Evolutionary conservation across 78 protist genomes (phyloP).

Genomic region (Blattamonas nauphoetae): DNA sequence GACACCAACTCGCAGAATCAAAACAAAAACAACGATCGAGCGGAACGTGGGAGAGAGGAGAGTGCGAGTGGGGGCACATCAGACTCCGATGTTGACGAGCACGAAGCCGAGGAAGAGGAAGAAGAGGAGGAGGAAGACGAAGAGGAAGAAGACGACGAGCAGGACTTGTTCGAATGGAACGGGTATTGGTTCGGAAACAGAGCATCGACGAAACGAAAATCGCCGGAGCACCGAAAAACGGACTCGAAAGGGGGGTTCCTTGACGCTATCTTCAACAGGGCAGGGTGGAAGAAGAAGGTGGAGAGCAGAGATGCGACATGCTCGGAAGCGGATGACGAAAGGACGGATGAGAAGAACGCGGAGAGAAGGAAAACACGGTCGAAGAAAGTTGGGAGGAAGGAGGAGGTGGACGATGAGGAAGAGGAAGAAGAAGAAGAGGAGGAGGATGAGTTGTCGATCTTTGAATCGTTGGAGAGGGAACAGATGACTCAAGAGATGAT

Average conservation of each 20-base stretch:
- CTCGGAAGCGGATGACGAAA: not conserved
- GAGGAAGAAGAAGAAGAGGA: not conserved
- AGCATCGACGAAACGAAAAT: not conserved
- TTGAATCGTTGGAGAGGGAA: not conserved
- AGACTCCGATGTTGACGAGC: not conserved
- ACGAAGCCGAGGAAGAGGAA: slow-evolving; percentile 3
- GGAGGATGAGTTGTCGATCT: not conserved
- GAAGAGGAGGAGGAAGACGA: not conserved
- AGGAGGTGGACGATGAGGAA: not conserved
- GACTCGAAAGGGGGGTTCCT: not conserved
- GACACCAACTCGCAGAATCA: not conserved
- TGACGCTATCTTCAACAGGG: not conserved
- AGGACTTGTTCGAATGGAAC: not conserved
- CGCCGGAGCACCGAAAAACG: not conserved
- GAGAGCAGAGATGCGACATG: not conserved
- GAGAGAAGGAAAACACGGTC: not conserved
- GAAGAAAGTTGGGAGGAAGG: not conserved
- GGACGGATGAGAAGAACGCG: not conserved
- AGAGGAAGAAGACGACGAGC: not conserved
- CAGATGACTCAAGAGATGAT: too few relatives aligned
- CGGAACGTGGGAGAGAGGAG: not conserved
- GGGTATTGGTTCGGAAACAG: not conserved
- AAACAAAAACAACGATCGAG: too few relatives aligned
- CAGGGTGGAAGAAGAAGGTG: not conserved
- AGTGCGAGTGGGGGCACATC: not conserved